These are phyloP conservation scores for Chloropicon primus DNA, from an alignment of 139 green algal species.

Conservation along the genomic window DNA sequence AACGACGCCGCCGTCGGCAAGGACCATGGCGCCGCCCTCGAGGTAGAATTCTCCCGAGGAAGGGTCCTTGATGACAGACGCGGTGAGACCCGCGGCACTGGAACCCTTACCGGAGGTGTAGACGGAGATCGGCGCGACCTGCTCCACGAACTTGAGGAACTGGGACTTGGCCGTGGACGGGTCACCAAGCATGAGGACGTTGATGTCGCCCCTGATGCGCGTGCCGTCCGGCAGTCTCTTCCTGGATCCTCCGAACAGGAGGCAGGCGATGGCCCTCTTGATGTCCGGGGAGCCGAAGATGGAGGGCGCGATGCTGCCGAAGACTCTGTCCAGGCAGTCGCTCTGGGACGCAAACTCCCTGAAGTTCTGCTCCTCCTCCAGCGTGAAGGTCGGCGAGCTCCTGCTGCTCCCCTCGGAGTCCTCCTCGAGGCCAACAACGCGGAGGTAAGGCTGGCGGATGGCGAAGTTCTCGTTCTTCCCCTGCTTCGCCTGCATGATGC, in stretches of 20 bases:
- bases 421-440: slow-evolving; percentile 80
- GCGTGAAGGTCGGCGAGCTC: background rate
- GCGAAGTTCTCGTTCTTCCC: slow-evolving; percentile 44
- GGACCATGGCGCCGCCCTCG: slow-evolving; percentile 95
- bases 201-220: slow-evolving; percentile 90
- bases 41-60: slow-evolving; percentile 92
- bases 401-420: slow-evolving; percentile 19
- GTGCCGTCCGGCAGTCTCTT: slow-evolving; percentile 46
- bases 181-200: slow-evolving; percentile 94
- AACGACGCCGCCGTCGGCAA: slow-evolving; percentile 51
- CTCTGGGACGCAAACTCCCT: slow-evolving; percentile 67
- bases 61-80: slow-evolving; percentile 82
- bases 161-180: slow-evolving; percentile 88
- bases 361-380: slow-evolving; percentile 68
- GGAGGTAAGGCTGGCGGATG: slow-evolving; percentile 86
- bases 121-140: slow-evolving; percentile 53
- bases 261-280: slow-evolving; percentile 86
- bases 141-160: slow-evolving; percentile 50
- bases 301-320: slow-evolving; percentile 64
- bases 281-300: slow-evolving; percentile 92
- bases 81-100: slow-evolving; percentile 88
- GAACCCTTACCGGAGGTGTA: slow-evolving; percentile 96
- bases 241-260: slow-evolving; percentile 87
- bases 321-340: slow-evolving; percentile 53
- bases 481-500: slow-evolving; percentile 52